These are phyloP conservation scores for Geotrichum europaeum DNA, from an alignment of 1,139 yeast species.

Conservation along the genomic window DNA sequence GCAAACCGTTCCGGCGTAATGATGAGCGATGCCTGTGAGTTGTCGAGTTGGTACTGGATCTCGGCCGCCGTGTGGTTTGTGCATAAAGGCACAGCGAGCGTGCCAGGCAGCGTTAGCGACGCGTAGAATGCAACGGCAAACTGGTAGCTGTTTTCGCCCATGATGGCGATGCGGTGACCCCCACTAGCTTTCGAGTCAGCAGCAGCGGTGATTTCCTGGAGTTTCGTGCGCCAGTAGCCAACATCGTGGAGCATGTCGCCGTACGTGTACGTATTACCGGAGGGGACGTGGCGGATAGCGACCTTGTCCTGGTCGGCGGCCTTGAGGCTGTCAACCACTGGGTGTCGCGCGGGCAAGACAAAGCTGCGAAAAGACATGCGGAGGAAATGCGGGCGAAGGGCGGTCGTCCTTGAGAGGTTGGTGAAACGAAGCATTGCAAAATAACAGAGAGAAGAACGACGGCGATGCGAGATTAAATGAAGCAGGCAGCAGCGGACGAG, in stretches of 20 bases:
- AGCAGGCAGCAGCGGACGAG: neutral
- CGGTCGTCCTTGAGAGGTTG: neutral
- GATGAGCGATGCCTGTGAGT: constrained; percentile 29
- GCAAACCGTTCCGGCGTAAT: constrained; percentile 31
- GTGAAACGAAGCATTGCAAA: neutral
- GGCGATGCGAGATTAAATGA: neutral
- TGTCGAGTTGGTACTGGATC: constrained; percentile 32
- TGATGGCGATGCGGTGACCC: constrained; percentile 29
- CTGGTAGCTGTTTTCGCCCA: constrained; percentile 36
- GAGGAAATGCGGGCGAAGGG: neutral
- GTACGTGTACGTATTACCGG: constrained; percentile 32
- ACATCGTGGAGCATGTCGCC: constrained; percentile 30
- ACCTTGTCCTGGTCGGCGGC: constrained; percentile 22
- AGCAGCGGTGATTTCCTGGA: constrained; percentile 15
- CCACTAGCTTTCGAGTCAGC: neutral
- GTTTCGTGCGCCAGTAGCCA: constrained; percentile 28
- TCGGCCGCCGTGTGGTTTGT: constrained; percentile 35
- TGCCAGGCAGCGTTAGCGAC: constrained; percentile 29
- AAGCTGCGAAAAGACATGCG: constrained; percentile 4
- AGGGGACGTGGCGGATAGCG: constrained; percentile 32
- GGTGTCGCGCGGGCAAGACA: constrained; percentile 16
- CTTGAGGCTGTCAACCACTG: constrained; percentile 12
- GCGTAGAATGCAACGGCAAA: constrained; percentile 32
- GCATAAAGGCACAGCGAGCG: constrained; percentile 34
- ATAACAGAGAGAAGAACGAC: neutral